A percentile compares a stretch with the other conserved stretches of the same genome.
These are phyloP conservation scores for Nigrograna mackinnonii DNA, from an alignment of 2,329 filamentous ascomycete genomes.

Conservation along the genomic window DNA sequence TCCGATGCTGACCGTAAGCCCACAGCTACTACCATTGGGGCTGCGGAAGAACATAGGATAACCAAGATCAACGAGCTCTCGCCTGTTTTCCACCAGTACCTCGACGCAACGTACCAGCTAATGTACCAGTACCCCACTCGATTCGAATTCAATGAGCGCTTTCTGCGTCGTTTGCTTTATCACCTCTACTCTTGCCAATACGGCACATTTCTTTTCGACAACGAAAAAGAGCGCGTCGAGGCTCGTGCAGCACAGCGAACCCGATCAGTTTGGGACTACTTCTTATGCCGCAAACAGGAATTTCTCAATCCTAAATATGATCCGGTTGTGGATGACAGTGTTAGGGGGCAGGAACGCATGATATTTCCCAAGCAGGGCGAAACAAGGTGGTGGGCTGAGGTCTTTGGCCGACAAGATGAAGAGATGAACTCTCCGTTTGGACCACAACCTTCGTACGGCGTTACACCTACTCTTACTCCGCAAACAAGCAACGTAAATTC, in stretches of 20 bases:
- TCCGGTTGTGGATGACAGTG: constrained; percentile 72
- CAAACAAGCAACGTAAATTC: constrained; percentile 25
- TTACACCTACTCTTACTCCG: constrained; percentile 20
- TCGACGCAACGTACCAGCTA: constrained; percentile 92
- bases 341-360: constrained; percentile 78
- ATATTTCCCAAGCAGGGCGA: constrained; percentile 78
- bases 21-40: constrained; percentile 40
- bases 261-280: constrained; percentile 94
- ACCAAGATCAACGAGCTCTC: constrained; percentile 90
- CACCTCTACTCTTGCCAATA: constrained; percentile 97
- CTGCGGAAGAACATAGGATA: constrained; percentile 63
- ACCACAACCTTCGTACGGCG: constrained; percentile 21
- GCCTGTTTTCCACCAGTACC: constrained; percentile 96
- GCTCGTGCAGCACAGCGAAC: constrained; percentile 71
- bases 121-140: constrained; percentile 81
- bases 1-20: constrained; percentile 32
- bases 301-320: constrained; percentile 86
- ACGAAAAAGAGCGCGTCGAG: constrained; percentile 82
- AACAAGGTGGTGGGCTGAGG: constrained; percentile 91
- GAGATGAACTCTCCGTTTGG: constrained; percentile 80
- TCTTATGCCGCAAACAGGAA: constrained; percentile 76
- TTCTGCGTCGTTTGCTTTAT: constrained; percentile 85
- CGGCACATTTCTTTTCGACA: constrained; percentile 95
- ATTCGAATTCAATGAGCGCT: constrained; percentile 96
- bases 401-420: constrained; percentile 82